Evolutionary conservation across 495 filamentous ascomycete species (phyloP), one percentile per base, ranked within the genome.

Genomic region (Lophiotrema nucula): DNA sequence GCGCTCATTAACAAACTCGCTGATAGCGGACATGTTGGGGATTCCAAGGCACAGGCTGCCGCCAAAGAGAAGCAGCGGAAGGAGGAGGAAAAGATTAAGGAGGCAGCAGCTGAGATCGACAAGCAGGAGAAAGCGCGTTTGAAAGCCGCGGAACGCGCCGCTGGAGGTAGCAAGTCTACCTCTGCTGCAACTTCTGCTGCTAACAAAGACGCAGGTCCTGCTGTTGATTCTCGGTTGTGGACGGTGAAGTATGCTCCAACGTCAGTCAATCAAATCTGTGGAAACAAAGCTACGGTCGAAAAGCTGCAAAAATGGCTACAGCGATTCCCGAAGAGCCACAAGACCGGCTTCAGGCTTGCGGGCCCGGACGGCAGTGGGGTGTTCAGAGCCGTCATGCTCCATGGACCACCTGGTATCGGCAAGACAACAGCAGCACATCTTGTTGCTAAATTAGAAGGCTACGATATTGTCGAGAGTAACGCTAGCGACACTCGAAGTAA

Each of bases 391-490:
- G 84, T 95, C 64, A 95, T 96, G 68, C 87, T 99, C 60, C 87
- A 95, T 60, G 93, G 93, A 0, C 92, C 93, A 31, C 95, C 93
- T 31, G 93, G 93, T 12, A 95, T 99, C 70, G 93, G 93, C 57
- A 99, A 99, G 74, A 99, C 93, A 1, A 97, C 95, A 18, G 91
- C 93, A 22, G 93, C 93, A 23, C 93, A 99, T 74, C 77, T 99
- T 3, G 88, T 95, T 8, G 95, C 93, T 1, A 92, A 89, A 64
- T 73, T 97, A 22, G 92, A 92, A 68, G 93, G 95, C 4, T 99
- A 86, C 67, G 93, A 99, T 73, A 78, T 96, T 33, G 73, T 97
- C 19, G 93, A 99, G 74, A 92, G 83, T 70, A 99, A 99, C 67
- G 93, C 93, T 8, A 96, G 91, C 70, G 93, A 99, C 70, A 88